These are phyloP conservation scores for Solanum piurae DNA, from an alignment of 257 asterid species.

Conservation along the genomic window DNA sequence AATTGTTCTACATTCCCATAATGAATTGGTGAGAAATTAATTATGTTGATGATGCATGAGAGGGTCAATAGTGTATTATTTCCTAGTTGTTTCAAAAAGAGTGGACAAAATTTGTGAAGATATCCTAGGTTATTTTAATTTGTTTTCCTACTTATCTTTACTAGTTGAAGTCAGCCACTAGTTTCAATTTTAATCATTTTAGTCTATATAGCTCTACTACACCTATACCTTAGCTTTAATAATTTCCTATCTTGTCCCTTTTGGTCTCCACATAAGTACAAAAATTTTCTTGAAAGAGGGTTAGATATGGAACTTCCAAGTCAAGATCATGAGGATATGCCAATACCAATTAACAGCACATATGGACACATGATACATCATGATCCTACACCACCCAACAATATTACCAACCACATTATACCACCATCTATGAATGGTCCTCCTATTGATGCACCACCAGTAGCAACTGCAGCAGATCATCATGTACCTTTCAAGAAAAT, in stretches of 20 bases:
- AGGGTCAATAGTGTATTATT: not conserved
- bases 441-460: conserved; percentile 2
- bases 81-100: conserved; percentile 27
- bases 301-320: conserved; percentile 19
- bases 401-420: conserved; percentile 3
- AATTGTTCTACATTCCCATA: not conserved
- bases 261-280: conserved; percentile 60
- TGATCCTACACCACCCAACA: conserved; percentile 20
- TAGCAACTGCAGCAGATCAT: conserved; percentile 6
- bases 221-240: conserved; percentile 4
- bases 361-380: conserved; percentile 48
- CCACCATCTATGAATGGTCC: conserved; percentile 34
- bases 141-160: too few relatives aligned
- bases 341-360: conserved; percentile 64
- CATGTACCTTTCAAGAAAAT: conserved; percentile 37
- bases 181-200: conserved; percentile 15
- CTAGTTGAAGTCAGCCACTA: conserved; percentile 8
- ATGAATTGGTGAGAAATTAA: not conserved
- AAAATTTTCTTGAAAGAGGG: not conserved
- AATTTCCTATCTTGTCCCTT: conserved; percentile 19
- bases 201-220: not conserved
- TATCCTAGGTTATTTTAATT: not conserved
- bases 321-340: conserved; percentile 48
- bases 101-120: conserved; percentile 14
- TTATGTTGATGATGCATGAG: not conserved